phyloP scores from a whole-genome alignment of 495 filamentous ascomycete species.

The Penicillium parvum region DNA sequence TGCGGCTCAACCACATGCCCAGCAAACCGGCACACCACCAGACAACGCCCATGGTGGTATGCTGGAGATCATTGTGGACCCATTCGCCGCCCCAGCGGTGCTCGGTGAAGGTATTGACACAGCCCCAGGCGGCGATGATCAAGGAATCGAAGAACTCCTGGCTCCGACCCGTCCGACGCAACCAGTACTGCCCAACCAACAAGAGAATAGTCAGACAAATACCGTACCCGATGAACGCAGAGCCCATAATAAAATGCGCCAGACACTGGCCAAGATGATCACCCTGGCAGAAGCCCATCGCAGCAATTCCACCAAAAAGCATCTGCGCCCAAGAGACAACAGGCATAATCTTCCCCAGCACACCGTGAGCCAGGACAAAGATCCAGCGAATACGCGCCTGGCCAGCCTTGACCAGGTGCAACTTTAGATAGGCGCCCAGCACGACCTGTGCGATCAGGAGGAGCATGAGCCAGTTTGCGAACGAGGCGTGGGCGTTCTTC shows the following conservation, averaged over 20 bases:
- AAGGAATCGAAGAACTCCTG: conserved; percentile 97
- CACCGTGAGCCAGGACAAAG: conserved; percentile 68
- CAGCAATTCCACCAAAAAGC: conserved; percentile 91
- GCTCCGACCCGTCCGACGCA: conserved; percentile 76
- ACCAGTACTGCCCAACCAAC: conserved; percentile 82
- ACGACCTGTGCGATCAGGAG: conserved; percentile 71
- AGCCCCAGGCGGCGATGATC: conserved; percentile 90
- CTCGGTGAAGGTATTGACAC: conserved; percentile 97
- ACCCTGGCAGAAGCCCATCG: conserved; percentile 87
- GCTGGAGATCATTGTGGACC: conserved; percentile 95
- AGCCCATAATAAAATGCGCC: conserved; percentile 98
- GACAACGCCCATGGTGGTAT: conserved; percentile 94
- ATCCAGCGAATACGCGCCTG: conserved; percentile 71
- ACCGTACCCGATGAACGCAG: conserved; percentile 92
- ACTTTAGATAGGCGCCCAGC: conserved; percentile 80
- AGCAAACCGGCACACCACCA: conserved; percentile 95
- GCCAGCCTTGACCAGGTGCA: conserved; percentile 81
- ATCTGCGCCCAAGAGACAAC: conserved; percentile 90
- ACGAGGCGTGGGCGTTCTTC: conserved; percentile 76
- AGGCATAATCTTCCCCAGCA: conserved; percentile 84
- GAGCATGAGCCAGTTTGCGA: conserved; percentile 75
- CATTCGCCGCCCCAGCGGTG: conserved; percentile 87
- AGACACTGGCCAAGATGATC: conserved; percentile 92
- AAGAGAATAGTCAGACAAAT: conserved; percentile 82
- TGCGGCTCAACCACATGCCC: conserved; percentile 86